phyloP scores from a whole-genome alignment of 2,329 filamentous ascomycete genomes.

The Ophiobolus disseminans region DNA sequence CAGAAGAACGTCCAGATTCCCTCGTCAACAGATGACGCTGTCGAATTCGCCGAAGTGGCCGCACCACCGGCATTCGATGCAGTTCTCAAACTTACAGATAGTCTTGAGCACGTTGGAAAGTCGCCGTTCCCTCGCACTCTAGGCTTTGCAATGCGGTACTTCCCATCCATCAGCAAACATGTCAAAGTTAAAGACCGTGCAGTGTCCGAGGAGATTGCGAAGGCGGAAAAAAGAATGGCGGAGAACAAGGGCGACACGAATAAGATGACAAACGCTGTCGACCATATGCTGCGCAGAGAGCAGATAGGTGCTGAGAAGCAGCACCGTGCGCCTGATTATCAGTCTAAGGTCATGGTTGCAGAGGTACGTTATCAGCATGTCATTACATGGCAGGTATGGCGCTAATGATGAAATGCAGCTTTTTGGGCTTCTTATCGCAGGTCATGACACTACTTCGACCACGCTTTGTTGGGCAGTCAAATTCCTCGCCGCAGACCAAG shows the following conservation, averaged over 20 bases:
- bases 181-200: conserved; percentile 2
- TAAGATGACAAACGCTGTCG: conserved; percentile 15
- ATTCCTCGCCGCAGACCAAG: conserved; percentile 44
- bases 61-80: conserved; percentile 14
- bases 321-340: conserved; percentile 6
- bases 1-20: background rate
- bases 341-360: conserved; percentile 11
- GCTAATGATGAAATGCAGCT: conserved; percentile 26
- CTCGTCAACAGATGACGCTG: background rate
- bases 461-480: conserved; percentile 54
- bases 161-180: background rate
- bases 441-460: conserved; percentile 57
- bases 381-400: background rate
- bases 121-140: conserved; percentile 8
- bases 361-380: conserved; percentile 9
- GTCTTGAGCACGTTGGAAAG: conserved; percentile 6
- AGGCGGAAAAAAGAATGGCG: conserved; percentile 11
- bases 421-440: conserved; percentile 49
- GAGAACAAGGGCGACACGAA: conserved; percentile 2
- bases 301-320: conserved; percentile 8
- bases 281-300: conserved; percentile 20
- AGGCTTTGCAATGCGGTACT: background rate
- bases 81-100: conserved; percentile 11
- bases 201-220: conserved; percentile 8
- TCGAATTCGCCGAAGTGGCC: conserved; percentile 3